Evolutionary conservation across 345 rosid species (phyloP), one percentile per base, ranked within the genome.

Genomic region (Hibiscus syriacus): DNA sequence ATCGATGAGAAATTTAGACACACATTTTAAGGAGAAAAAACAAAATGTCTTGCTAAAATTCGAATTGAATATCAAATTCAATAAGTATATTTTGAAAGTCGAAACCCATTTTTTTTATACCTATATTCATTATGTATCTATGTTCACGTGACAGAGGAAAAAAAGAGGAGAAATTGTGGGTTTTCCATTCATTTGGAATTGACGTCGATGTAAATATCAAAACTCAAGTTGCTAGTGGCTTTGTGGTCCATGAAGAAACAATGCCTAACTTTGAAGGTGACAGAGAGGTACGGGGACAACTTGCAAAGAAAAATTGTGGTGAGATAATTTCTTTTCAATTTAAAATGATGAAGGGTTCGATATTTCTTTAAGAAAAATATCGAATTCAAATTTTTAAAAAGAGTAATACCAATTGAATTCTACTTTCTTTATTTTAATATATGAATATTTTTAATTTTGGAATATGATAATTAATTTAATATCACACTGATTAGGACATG

Each of bases 231-330:
- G 78, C 59, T 69, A 70, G 83, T 78, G 79, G 75, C 20, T 5
- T 45, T 68, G 89, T 85, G 89, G 89, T 82, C 84, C 87, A 77
- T 32, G 72, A 32, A 61, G 17, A 60, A 71, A 41, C 54, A 77
- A 71, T 73, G 73, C 78, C 71, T 68, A 55, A 71, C 74, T 67
- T 68, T 68, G 73, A 76, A 58, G 78, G 77, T 38, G 52, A 68
- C 58, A 36, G 34, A 19, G 29, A 20, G 25, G 36, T 12, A 17
- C 5, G 61, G 34, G 26, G 79, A 57, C 58, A 54, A 25, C 25
- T 4, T 63, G 19, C 67, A 77, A 62, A 30, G 56, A 68, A 65
- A 73, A 72, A 81, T 79, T 34, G 74, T 0, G 71, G 68, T 45
- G 60, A 39, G 58, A n/a, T n/a, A n/a, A n/a, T n/a, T n/a, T n/a